Base-by-base conservation (phyloP, 208 protist species). In the Crithidia brevicula region DNA sequence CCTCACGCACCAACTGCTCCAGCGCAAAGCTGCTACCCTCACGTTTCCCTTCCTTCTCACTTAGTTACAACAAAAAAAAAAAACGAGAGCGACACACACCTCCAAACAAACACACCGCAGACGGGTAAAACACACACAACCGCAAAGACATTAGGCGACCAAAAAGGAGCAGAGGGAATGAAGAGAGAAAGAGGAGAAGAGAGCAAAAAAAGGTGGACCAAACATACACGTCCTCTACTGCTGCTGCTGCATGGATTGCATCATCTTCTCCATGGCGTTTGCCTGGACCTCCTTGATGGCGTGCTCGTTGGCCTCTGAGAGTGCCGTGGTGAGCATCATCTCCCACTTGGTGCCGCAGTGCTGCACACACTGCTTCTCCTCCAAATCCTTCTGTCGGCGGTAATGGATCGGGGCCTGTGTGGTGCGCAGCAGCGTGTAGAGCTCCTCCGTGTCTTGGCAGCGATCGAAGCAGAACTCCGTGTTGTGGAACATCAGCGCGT, bases 371-470 rank as follows among this genome's bases (percentile, higher is more conserved):
- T 92, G 77, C 74, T 96, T 96, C 76, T 96, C 91, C 66, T 86
- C 84, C 59, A 93, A 57, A 42, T 93, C 91, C 47, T 86, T 86
- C 53, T 96, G 54, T 9, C 88, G 61, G 8, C 88, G 87, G 74
- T 94, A 92, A 13, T 66, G 54, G 68, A 92, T 89, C 2, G 91
- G 91, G 2, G 91, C 91, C 59, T 96, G 67, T 0, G 77, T 92
- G 10, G 91, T 91, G 56, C 91, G 85, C 36, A 86, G 59, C 28
- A 96, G 68, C 18, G 91, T 96, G 79, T 96, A 96, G 34, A 96
- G 72, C 64, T 96, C 91, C 78, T 93, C 83, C 4, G 87, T 96
- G 62, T 96, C 91, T 1, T 91, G 79, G 67, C 91, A 96, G 33
- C 79, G 75, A 18, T 96, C 82, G 7, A 96, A 68, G 73, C 91